Percentiles rank a stretch among this genome's conserved stretches.
These are phyloP conservation scores for Stromatinia cepivora DNA, from an alignment of 2,329 filamentous ascomycete species.

Conservation along the genomic window DNA sequence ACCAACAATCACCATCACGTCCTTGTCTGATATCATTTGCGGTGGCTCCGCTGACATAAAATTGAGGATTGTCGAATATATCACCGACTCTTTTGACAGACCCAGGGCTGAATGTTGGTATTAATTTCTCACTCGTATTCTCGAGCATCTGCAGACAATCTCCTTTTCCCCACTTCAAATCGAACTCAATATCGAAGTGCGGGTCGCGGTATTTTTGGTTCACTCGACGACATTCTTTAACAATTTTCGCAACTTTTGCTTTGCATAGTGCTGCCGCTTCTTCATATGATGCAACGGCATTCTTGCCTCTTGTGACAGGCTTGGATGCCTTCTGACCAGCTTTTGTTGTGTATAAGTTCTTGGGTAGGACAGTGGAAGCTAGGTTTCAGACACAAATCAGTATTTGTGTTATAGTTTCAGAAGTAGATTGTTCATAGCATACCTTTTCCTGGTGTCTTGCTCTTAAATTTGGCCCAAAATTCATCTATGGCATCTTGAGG, in stretches of 20 bases:
- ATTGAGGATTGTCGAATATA: conserved; percentile 71
- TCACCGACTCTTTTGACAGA: conserved; percentile 64
- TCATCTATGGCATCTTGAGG: conserved; percentile 70
- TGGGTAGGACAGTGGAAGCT: conserved; percentile 70
- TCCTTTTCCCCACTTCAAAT: conserved; percentile 60
- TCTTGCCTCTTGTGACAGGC: conserved; percentile 54
- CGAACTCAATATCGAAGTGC: conserved; percentile 82
- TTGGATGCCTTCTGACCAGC: conserved; percentile 57
- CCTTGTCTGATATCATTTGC: conserved; percentile 80
- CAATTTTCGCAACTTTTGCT: conserved; percentile 62
- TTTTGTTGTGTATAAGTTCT: conserved; percentile 63
- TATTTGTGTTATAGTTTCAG: background rate
- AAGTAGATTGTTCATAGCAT: conserved; percentile 14
- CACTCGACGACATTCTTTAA: conserved; percentile 66
- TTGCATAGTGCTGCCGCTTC: conserved; percentile 69
- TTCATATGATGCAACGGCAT: conserved; percentile 67
- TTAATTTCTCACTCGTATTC: conserved; percentile 16
- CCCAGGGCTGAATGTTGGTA: conserved; percentile 28
- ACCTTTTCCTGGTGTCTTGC: conserved; percentile 70
- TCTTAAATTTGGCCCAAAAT: conserved; percentile 72
- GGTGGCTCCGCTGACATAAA: conserved; percentile 71
- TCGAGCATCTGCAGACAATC: conserved; percentile 52
- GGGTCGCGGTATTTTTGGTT: conserved; percentile 86
- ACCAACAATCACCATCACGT: conserved; percentile 79
- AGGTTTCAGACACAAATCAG: background rate